Percentiles rank a stretch among this genome's conserved stretches.
Conservation (phyloP, 257 asterid species). For the Nicotiana obtusifolia region DNA sequence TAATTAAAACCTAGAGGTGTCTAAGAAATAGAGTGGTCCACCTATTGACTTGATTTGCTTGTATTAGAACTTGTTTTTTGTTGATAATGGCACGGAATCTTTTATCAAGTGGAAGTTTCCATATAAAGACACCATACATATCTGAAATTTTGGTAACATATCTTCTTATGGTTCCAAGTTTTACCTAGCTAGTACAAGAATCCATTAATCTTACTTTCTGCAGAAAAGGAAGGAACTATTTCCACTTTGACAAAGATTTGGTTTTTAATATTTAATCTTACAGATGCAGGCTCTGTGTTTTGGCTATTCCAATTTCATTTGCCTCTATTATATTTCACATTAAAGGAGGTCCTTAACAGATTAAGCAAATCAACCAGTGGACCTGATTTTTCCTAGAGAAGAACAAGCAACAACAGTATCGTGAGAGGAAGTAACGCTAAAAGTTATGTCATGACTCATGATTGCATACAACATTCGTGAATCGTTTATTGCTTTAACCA, state of each 20-base stretch:
- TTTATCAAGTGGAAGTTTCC: too few relatives aligned
- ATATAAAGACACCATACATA: too few relatives aligned
- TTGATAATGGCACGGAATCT: too few relatives aligned
- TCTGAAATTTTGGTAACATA: too few relatives aligned
- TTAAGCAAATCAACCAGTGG: too few relatives aligned
- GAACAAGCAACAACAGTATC: not conserved
- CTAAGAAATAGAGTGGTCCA: not conserved
- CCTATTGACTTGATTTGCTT: not conserved
- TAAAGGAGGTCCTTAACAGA: too few relatives aligned
- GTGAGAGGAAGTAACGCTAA: not conserved
- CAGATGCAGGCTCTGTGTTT: too few relatives aligned
- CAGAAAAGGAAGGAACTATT: not conserved
- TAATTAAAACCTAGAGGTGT: not conserved
- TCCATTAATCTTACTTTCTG: not conserved
- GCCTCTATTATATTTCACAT: not conserved
- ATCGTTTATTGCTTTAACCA: not conserved
- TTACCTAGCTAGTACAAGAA: too few relatives aligned
- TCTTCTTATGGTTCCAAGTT: too few relatives aligned
- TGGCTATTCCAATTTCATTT: too few relatives aligned
- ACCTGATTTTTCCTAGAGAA: not conserved
- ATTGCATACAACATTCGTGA: not conserved
- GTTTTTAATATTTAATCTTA: too few relatives aligned
- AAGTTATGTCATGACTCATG: not conserved
- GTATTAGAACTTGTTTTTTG: too few relatives aligned
- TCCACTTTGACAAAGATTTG: not conserved